Evolutionary conservation across 2,329 filamentous ascomycete genomes (phyloP).

Genomic region (Talaromyces albobiverticillius): DNA sequence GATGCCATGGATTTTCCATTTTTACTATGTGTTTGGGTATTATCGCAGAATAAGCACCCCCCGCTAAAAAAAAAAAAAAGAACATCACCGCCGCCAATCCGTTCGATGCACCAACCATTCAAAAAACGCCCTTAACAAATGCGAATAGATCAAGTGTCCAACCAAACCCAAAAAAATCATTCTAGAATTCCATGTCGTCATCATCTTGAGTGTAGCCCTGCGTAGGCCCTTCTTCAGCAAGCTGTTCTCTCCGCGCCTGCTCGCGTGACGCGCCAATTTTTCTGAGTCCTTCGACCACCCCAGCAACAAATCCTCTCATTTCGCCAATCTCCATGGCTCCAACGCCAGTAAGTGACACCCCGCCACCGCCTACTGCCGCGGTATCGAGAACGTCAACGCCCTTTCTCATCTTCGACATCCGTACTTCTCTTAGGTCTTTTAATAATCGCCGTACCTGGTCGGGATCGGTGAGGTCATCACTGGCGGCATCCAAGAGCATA

Average conservation of each 20-base stretch:
- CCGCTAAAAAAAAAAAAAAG: constrained; percentile 20
- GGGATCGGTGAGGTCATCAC: constrained; percentile 74
- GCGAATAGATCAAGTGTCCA: constrained; percentile 15
- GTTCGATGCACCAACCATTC: constrained; percentile 3
- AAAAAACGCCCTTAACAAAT: constrained; percentile 15
- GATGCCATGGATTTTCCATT: constrained; percentile 17
- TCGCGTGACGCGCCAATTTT: constrained; percentile 81
- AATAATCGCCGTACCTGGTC: constrained; percentile 73
- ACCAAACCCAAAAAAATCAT: no score
- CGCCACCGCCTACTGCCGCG: constrained; percentile 51
- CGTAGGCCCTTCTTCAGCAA: constrained; percentile 63
- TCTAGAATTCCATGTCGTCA: constrained; percentile 53
- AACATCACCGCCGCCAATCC: constrained; percentile 16
- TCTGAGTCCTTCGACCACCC: constrained; percentile 82
- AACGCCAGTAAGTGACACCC: constrained; percentile 75
- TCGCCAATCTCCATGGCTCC: constrained; percentile 93
- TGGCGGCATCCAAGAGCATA: constrained; percentile 78
- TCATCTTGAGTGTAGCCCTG: constrained; percentile 46
- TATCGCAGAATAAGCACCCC: neutral
- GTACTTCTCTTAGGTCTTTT: constrained; percentile 78
- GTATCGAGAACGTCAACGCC: constrained; percentile 68
- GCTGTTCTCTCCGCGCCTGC: constrained; percentile 70
- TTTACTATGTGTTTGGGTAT: constrained; percentile 11
- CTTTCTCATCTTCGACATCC: constrained; percentile 82
- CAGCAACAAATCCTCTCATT: constrained; percentile 75